These are phyloP conservation scores for Aphanomyces cochlioides DNA, from an alignment of 352 stramenopile genomes.

Conservation along the genomic window DNA sequence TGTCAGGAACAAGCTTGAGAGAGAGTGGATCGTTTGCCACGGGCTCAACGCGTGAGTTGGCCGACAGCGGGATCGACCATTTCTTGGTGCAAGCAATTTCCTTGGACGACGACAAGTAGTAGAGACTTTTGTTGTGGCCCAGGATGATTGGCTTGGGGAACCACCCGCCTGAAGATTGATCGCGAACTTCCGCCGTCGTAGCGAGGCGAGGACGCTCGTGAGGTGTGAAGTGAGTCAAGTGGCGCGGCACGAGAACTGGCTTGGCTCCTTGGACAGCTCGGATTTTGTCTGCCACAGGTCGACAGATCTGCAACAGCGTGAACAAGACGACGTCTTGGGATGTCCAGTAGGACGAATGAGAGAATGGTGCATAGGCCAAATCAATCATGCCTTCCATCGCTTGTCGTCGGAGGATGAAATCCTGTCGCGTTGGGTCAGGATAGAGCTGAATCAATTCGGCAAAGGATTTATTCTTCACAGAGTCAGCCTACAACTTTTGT, in stretches of 20 bases:
- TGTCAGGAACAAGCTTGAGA: constrained; percentile 57
- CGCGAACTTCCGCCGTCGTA: constrained; percentile 69
- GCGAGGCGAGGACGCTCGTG: constrained; percentile 62
- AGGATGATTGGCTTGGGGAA: constrained; percentile 73
- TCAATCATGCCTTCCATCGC: constrained; percentile 85
- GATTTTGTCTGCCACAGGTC: constrained; percentile 42
- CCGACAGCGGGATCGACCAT: constrained; percentile 59
- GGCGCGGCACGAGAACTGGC: too few species aligned
- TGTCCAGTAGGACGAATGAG: constrained; percentile 88
- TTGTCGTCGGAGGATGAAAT: constrained; percentile 72
- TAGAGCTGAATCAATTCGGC: neutral
- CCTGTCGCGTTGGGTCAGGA: constrained; percentile 50
- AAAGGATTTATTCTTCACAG: neutral
- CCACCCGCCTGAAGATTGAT: constrained; percentile 71
- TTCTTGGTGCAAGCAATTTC: constrained; percentile 68
- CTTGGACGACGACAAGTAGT: constrained; percentile 53
- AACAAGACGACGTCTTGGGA: constrained; percentile 85
- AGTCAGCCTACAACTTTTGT: neutral
- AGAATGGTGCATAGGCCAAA: constrained; percentile 72
- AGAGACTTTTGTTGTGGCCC: constrained; percentile 56
- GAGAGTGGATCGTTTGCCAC: constrained; percentile 79
- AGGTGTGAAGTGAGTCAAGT: constrained; percentile 44
- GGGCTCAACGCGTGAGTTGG: constrained; percentile 43
- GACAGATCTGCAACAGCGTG: constrained; percentile 77
- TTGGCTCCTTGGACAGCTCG: too few species aligned